phyloP scores from a whole-genome alignment of 2,329 filamentous ascomycete genomes.

The Colletotrichum musae region DNA sequence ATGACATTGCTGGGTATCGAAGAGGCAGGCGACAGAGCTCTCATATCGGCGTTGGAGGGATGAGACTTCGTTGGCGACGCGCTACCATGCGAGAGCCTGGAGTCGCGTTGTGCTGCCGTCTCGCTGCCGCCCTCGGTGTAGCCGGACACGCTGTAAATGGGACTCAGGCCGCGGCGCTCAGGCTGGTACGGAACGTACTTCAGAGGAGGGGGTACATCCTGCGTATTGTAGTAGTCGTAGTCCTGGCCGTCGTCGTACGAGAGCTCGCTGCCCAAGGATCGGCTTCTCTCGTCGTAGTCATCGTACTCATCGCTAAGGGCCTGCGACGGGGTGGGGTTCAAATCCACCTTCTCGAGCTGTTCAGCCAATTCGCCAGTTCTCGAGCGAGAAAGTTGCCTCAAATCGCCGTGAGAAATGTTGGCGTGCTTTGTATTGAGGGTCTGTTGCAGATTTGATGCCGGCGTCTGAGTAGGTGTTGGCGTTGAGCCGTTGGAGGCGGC shows the following conservation, averaged over 20 bases:
- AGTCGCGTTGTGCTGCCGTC: conserved; percentile 69
- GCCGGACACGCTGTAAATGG: conserved; percentile 92
- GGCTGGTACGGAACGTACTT: conserved; percentile 79
- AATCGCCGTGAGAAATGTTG: conserved; percentile 72
- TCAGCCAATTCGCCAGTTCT: conserved; percentile 53
- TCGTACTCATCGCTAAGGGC: conserved; percentile 58
- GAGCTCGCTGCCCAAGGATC: conserved; percentile 19
- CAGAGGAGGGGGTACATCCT: conserved; percentile 75
- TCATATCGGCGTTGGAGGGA: conserved; percentile 54
- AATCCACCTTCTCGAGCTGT: conserved; percentile 54
- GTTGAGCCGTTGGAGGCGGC: conserved; percentile 72
- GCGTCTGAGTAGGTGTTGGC: conserved; percentile 72
- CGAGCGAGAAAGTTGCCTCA: conserved; percentile 66
- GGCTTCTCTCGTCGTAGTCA: conserved; percentile 46
- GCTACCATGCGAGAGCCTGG: conserved; percentile 63
- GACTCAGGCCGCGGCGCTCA: conserved; percentile 82
- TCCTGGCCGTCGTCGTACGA: conserved; percentile 60
- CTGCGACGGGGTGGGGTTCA: conserved; percentile 57
- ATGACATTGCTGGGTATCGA: conserved; percentile 69
- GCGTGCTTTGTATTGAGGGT: conserved; percentile 78
- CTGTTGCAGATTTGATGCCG: conserved; percentile 67
- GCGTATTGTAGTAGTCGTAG: conserved; percentile 68
- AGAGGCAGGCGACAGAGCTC: conserved; percentile 62
- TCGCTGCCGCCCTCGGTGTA: conserved; percentile 80
- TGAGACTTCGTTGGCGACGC: conserved; percentile 72